Evolutionary conservation across 306 rosid genomes (phyloP), one percentile per base, ranked within the genome.

Genomic region (Bauhinia variegata): DNA sequence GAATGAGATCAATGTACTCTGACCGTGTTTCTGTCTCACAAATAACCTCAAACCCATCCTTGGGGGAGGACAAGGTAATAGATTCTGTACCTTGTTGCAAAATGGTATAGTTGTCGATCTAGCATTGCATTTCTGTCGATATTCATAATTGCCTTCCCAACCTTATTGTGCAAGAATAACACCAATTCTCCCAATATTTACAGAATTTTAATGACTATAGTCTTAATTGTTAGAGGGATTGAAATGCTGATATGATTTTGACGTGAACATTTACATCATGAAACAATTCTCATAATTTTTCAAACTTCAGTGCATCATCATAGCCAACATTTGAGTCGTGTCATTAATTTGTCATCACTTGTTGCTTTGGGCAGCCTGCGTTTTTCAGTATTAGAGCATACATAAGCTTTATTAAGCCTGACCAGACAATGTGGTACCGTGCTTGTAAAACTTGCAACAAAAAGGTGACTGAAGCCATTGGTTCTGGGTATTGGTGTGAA

Each of bases 391-490:
- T 88, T 8, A 90, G 82, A 82, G 97, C 79, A 8, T 78, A 77
- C 42, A 76, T 93, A 38, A 86, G 89, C 72, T 85, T 62, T 18
- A 81, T 93, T 42, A 90, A 48, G 76, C 86, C 95, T 62, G 99
- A 93, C 5, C 99, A 93, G 73, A 74, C 92, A 39, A 85, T 90
- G 95, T 93, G 92, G 96, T 93, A 93, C 63, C 88, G 91, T 0
- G 97, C 97, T 48, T 93, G 99, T 71, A 86, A 82, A 78, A 83
- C 84, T 18, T 93, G 99, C 79, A 90, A 85, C 76, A 93, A 85
- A 83, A 93, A 93, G 58, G 96, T 91, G 31, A 88, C 91, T 17
- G 97, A 90, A 28, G 80, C 87, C 50, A 55, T 86, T 55, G 95
- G 86, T 5, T 71, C 84, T 70, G 96, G 90, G 48, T 90, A 78